These are phyloP conservation scores for Cydonia oblonga DNA, from an alignment of 331 rosid genomes.

Conservation along the genomic window DNA sequence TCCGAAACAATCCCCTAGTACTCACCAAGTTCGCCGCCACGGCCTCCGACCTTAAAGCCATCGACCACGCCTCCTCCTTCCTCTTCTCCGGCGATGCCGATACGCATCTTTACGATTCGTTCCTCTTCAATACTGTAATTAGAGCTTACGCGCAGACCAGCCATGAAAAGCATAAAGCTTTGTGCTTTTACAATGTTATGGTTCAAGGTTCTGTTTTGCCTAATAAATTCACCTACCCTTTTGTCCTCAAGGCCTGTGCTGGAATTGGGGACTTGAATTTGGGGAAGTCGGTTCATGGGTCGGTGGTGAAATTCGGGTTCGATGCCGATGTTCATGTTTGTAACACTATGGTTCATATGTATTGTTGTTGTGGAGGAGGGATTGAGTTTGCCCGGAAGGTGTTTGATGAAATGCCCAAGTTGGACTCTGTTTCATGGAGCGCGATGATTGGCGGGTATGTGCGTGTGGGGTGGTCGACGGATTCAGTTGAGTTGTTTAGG, in stretches of 20 bases:
- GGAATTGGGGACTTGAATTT: constrained; percentile 38
- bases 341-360: constrained; percentile 82
- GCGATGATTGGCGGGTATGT: constrained; percentile 85
- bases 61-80: constrained; percentile 50
- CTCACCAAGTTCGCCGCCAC: constrained; percentile 76
- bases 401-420: constrained; percentile 57
- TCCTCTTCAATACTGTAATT: constrained; percentile 63
- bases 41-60: constrained; percentile 38
- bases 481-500: constrained; percentile 54
- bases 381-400: constrained; percentile 43
- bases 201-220: constrained; percentile 38
- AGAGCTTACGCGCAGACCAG: constrained; percentile 67
- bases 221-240: constrained; percentile 75
- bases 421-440: constrained; percentile 76
- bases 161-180: constrained; percentile 26
- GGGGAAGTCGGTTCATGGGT: constrained; percentile 55
- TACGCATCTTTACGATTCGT: constrained; percentile 35
- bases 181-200: constrained; percentile 37
- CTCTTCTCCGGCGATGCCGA: constrained; percentile 40
- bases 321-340: constrained; percentile 51
- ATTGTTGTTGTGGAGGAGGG: constrained; percentile 44
- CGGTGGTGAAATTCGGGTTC: constrained; percentile 57
- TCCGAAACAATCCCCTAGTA: constrained; percentile 55
- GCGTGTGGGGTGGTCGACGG: constrained; percentile 44
- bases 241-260: constrained; percentile 74